A percentile compares a stretch with the other conserved stretches of the same genome.
phyloP scores from a whole-genome alignment of 495 filamentous ascomycete genomes.

The Hypoxylon trugodes region DNA sequence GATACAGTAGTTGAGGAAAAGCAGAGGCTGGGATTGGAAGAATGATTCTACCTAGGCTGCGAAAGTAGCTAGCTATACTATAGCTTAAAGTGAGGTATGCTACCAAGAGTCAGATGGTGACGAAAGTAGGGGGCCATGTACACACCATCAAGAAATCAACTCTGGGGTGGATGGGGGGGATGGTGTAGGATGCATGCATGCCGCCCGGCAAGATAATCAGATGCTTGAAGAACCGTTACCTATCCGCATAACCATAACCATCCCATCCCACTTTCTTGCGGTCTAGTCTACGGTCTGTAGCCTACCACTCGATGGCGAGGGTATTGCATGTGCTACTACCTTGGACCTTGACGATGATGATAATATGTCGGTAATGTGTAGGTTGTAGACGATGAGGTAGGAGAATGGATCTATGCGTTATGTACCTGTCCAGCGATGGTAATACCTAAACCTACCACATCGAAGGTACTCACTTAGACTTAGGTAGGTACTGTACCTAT shows the following conservation, averaged over 20 bases:
- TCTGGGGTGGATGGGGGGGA: slow-evolving; percentile 8
- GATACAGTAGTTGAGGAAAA: slow-evolving; percentile 29
- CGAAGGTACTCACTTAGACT: too few species aligned
- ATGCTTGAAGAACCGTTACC: slow-evolving; percentile 28
- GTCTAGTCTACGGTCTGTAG: slow-evolving; percentile 9
- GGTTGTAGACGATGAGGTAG: too few species aligned
- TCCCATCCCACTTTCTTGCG: slow-evolving; percentile 20
- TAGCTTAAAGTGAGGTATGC: slow-evolving; percentile 23
- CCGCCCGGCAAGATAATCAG: slow-evolving; percentile 40
- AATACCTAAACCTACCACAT: too few species aligned
- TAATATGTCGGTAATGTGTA: too few species aligned
- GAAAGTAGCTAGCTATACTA: too few species aligned
- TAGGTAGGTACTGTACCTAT: too few species aligned
- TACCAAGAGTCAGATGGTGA: slow-evolving; percentile 40
- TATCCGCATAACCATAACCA: too few species aligned
- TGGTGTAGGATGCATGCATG: slow-evolving; percentile 35
- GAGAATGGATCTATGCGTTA: too few species aligned
- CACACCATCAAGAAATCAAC: slow-evolving; percentile 37
- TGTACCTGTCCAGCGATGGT: too few species aligned
- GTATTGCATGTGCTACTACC: slow-evolving; percentile 34
- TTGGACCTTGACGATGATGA: too few species aligned
- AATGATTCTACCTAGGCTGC: slow-evolving; percentile 1
- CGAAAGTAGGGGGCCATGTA: slow-evolving; percentile 34
- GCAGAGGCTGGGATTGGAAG: slow-evolving; percentile 29
- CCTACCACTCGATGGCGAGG: slow-evolving; percentile 19